Evolutionary conservation across 1,284 basidiomycete species (phyloP).

Genomic region (Ceratobasidium sp.): DNA sequence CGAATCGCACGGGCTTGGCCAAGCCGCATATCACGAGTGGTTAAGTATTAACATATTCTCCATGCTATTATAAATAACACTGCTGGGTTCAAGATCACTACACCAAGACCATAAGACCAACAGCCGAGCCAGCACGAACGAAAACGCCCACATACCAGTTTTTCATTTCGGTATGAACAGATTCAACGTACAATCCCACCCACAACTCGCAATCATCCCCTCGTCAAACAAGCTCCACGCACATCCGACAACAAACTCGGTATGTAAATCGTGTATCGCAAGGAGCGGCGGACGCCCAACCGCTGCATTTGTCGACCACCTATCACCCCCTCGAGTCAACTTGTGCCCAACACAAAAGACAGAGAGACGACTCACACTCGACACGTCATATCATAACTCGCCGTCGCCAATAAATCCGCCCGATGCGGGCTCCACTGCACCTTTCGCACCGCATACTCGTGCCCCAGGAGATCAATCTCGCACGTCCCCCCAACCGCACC

Average conservation of each 20-base stretch:
- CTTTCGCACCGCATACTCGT: constrained; percentile 83
- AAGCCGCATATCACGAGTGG: too few species aligned
- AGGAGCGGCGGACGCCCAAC: constrained; percentile 67
- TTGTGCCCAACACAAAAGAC: constrained; percentile 37
- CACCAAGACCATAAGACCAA: background rate
- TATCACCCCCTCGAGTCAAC: constrained; percentile 52
- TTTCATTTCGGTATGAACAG: constrained; percentile 53
- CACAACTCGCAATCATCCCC: constrained; percentile 61
- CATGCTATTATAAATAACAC: constrained; percentile 1
- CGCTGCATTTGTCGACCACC: constrained; percentile 70
- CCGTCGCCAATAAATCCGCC: constrained; percentile 82
- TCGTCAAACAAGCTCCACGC: constrained; percentile 74
- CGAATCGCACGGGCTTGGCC: too few species aligned
- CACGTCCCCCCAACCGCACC: constrained; percentile 71
- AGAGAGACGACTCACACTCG: constrained; percentile 71
- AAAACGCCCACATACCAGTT: background rate
- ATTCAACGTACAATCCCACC: constrained; percentile 65
- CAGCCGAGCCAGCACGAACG: background rate
- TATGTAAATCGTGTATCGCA: constrained; percentile 85
- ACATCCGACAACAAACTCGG: constrained; percentile 94
- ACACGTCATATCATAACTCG: constrained; percentile 97
- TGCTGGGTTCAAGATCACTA: background rate
- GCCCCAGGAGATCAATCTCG: constrained; percentile 75
- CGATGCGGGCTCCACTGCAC: constrained; percentile 80
- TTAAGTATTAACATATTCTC: too few species aligned